Conservation (phyloP, 2,329 filamentous ascomycete genomes). For the Cytospora mali region DNA sequence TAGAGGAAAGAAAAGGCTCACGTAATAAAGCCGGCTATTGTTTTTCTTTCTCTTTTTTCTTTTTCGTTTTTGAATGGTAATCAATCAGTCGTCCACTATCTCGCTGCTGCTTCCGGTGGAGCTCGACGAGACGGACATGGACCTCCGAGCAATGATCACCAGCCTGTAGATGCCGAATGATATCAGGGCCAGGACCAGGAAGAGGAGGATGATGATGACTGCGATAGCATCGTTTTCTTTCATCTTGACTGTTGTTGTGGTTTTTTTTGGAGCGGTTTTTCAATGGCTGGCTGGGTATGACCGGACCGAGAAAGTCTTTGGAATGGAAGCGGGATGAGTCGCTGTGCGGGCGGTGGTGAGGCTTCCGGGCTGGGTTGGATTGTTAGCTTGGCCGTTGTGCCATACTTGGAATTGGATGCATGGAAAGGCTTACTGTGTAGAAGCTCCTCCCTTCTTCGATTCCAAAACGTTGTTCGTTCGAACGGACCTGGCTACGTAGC, state of each 20-base stretch:
- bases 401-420: no score
- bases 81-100: constrained; percentile 7
- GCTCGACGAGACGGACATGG: constrained; percentile 44
- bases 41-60: no score
- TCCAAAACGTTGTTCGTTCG: no score
- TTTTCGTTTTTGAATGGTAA: not conserved
- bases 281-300: not conserved
- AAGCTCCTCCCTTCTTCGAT: no score
- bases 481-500: not conserved
- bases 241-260: constrained; percentile 45
- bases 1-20: no score
- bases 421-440: no score
- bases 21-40: no score
- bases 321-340: not conserved
- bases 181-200: constrained; percentile 62
- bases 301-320: no score
- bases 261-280: not conserved
- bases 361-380: no score
- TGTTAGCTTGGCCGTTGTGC: no score
- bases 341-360: no score
- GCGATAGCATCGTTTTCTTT: constrained; percentile 70
- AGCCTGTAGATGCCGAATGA: constrained; percentile 66
- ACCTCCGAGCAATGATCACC: constrained; percentile 53
- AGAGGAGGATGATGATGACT: constrained; percentile 68
- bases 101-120: constrained; percentile 17